Conservation (phyloP, 176 grass and related monocot genomes). For the Chloris gayana region DNA sequence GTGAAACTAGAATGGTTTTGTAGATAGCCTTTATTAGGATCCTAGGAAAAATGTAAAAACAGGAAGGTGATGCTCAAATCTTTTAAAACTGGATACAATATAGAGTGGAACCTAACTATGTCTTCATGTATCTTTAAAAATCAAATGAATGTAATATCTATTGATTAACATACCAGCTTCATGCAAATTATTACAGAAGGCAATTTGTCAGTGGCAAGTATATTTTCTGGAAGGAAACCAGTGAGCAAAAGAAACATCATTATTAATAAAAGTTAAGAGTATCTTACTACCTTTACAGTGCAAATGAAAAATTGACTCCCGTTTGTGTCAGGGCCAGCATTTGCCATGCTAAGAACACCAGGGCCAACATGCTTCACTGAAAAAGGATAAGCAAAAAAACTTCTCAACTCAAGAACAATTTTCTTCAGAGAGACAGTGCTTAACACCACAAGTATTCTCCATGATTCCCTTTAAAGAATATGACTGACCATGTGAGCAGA, state of each 20-base stretch:
- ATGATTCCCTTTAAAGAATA: not conserved
- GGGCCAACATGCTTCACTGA: conserved; percentile 70
- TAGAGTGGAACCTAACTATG: not conserved
- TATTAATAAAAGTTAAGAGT: not conserved
- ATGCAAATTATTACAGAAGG: not conserved
- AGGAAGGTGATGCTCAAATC: too few relatives aligned
- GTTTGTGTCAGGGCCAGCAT: conserved; percentile 70
- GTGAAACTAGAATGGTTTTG: not conserved
- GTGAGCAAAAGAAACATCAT: not conserved
- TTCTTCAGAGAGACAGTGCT: conserved; percentile 16
- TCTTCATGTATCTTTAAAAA: too few relatives aligned
- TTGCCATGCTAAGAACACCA: conserved; percentile 76
- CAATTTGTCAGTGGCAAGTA: not conserved
- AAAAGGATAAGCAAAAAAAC: conserved; percentile 28
- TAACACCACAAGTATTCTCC: not conserved
- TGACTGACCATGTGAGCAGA: not conserved
- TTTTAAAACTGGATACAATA: not conserved
- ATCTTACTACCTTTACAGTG: conserved; percentile 62
- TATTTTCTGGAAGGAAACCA: not conserved
- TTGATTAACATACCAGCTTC: not conserved
- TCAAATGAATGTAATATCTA: not conserved
- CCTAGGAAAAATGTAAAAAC: too few relatives aligned
- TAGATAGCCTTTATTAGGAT: not conserved
- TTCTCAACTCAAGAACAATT: conserved; percentile 17
- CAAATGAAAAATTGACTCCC: conserved; percentile 83